A percentile compares a stretch with the other conserved stretches of the same genome.
phyloP scores from a whole-genome alignment of 2,329 filamentous ascomycete genomes.

The Phaeosphaeriaceae sp. region DNA sequence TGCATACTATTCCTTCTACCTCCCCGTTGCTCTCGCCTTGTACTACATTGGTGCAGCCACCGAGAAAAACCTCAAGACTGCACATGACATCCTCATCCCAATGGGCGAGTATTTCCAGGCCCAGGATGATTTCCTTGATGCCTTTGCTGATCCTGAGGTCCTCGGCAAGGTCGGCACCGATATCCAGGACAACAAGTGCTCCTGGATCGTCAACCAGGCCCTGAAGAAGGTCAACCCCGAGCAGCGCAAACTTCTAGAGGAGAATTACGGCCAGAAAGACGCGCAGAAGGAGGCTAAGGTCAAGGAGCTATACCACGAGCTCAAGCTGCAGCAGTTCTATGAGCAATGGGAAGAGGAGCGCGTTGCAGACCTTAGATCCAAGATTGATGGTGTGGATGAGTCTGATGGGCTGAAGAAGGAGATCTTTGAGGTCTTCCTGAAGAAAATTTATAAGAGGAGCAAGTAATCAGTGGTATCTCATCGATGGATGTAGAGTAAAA shows the following conservation, averaged over 20 bases:
- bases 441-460: constrained; percentile 98
- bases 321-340: constrained; percentile 84
- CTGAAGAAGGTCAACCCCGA: constrained; percentile 79
- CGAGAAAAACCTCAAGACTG: constrained; percentile 84
- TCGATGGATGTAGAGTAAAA: too few relatives aligned
- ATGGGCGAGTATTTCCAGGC: constrained; percentile 99
- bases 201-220: constrained; percentile 96
- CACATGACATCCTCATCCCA: constrained; percentile 90
- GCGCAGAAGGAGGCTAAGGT: constrained; percentile 79
- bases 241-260: constrained; percentile 85
- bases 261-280: constrained; percentile 95
- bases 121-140: constrained; percentile 98
- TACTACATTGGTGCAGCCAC: constrained; percentile 85
- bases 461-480: constrained; percentile 74
- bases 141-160: constrained; percentile 88
- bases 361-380: constrained; percentile 75
- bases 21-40: constrained; percentile 90
- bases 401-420: constrained; percentile 85
- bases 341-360: constrained; percentile 87
- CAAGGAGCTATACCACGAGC: constrained; percentile 86
- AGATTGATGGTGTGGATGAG: constrained; percentile 85
- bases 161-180: constrained; percentile 99
- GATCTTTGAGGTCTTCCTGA: constrained; percentile 87
- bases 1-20: constrained; percentile 98
- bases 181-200: constrained; percentile 99